A percentile compares a stretch with the other conserved stretches of the same genome.
Conservation (phyloP, 75 land plant species). For the Sequoiadendron giganteum region DNA sequence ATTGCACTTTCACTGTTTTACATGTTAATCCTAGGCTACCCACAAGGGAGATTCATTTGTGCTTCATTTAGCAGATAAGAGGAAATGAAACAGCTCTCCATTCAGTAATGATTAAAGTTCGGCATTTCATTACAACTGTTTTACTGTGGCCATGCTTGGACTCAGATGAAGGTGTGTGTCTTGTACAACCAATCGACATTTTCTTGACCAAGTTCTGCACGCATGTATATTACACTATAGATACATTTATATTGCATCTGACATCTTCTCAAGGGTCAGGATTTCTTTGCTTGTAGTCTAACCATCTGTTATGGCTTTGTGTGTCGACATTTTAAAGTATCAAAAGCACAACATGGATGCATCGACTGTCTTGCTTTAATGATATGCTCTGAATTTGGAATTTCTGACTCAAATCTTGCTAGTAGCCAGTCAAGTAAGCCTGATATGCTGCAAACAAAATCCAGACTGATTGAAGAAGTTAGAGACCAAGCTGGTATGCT, state of each 20-base stretch:
- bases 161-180: constrained; percentile 44
- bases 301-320: not conserved
- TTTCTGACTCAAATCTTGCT: constrained; percentile 4
- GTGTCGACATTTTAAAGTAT: constrained; percentile 27
- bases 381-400: constrained; percentile 58
- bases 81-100: constrained; percentile 39
- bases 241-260: not conserved
- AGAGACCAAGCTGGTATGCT: constrained; percentile 9
- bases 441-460: not conserved
- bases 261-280: not conserved
- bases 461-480: constrained; percentile 11
- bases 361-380: constrained; percentile 84
- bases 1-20: not conserved
- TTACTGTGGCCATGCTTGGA: constrained; percentile 53
- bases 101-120: constrained; percentile 41
- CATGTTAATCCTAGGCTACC: not conserved
- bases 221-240: not conserved
- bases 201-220: not conserved
- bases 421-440: constrained; percentile 6
- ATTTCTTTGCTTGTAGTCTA: not conserved
- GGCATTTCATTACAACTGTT: constrained; percentile 30
- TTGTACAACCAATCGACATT: not conserved
- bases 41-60: not conserved
- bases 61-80: constrained; percentile 36
- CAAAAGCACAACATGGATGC: constrained; percentile 88